Percentiles rank a stretch among this genome's conserved stretches.
Evolutionary conservation across 106 monocot species (phyloP).

Genomic region (Phalaenopsis aphrodite): DNA sequence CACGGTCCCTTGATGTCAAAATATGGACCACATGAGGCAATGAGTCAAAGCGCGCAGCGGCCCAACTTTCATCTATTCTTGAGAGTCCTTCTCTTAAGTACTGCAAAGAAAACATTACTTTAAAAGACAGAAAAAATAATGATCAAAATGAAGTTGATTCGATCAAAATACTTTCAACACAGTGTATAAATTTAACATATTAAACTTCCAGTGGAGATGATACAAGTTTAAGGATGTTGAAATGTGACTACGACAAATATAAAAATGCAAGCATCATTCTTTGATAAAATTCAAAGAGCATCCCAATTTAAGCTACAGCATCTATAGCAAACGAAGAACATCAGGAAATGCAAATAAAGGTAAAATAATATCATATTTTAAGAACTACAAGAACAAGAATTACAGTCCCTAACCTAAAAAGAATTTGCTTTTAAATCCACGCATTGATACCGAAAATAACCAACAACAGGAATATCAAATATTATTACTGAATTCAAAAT

Average conservation of each 20-base stretch:
- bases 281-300: background rate
- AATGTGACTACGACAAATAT: background rate
- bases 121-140: background rate
- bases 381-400: background rate
- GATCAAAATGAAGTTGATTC: background rate
- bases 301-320: background rate
- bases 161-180: background rate
- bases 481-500: no score
- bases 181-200: background rate
- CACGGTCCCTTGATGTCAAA: constrained; percentile 91
- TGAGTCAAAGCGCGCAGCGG: constrained; percentile 96
- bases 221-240: background rate
- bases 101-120: constrained; percentile 26
- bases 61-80: constrained; percentile 90
- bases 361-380: background rate
- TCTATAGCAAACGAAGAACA: background rate
- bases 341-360: background rate
- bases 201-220: background rate
- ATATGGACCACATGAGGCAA: constrained; percentile 99
- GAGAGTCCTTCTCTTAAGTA: constrained; percentile 84
- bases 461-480: no score
- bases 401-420: background rate
- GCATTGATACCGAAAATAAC: no score
- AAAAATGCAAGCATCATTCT: background rate
- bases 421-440: background rate